These are phyloP conservation scores for Calocybe gambosa DNA, from an alignment of 1,284 basidiomycete species.

Conservation along the genomic window DNA sequence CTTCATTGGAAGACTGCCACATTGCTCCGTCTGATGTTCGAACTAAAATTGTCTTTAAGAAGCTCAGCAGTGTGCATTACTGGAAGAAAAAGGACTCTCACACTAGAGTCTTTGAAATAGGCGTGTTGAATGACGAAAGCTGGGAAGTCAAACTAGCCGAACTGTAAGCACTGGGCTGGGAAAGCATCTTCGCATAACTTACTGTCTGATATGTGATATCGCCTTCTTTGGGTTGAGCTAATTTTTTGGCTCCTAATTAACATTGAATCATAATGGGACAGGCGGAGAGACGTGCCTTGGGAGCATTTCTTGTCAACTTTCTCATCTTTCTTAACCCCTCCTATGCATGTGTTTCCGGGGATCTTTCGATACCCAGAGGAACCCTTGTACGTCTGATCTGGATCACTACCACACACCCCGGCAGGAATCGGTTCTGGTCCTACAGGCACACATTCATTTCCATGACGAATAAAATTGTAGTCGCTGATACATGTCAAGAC, in stretches of 20 bases:
- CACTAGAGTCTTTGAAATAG: constrained; percentile 78
- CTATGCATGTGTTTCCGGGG: constrained; percentile 86
- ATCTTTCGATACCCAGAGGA: constrained; percentile 92
- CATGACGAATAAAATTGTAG: constrained; percentile 80
- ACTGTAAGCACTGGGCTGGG: background rate
- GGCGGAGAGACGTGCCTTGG: constrained; percentile 38
- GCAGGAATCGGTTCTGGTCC: constrained; percentile 85
- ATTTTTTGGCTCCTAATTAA: background rate
- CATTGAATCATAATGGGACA: background rate
- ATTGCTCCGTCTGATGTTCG: constrained; percentile 73
- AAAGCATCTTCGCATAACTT: constrained; percentile 19
- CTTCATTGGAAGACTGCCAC: constrained; percentile 95
- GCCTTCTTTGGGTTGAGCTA: constrained; percentile 73
- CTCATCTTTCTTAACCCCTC: constrained; percentile 66
- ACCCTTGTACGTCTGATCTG: constrained; percentile 69
- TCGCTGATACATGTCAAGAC: constrained; percentile 47
- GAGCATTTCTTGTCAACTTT: constrained; percentile 71
- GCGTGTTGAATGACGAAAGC: constrained; percentile 68
- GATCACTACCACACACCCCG: constrained; percentile 59
- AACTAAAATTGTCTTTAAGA: constrained; percentile 70
- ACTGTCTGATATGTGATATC: constrained; percentile 66
- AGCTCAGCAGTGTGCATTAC: background rate
- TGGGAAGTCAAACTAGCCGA: constrained; percentile 63
- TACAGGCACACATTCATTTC: constrained; percentile 68
- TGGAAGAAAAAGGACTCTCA: constrained; percentile 23